These are phyloP conservation scores for Phyllostachys edulis DNA, from an alignment of 176 grass and related monocot species.

Conservation along the genomic window DNA sequence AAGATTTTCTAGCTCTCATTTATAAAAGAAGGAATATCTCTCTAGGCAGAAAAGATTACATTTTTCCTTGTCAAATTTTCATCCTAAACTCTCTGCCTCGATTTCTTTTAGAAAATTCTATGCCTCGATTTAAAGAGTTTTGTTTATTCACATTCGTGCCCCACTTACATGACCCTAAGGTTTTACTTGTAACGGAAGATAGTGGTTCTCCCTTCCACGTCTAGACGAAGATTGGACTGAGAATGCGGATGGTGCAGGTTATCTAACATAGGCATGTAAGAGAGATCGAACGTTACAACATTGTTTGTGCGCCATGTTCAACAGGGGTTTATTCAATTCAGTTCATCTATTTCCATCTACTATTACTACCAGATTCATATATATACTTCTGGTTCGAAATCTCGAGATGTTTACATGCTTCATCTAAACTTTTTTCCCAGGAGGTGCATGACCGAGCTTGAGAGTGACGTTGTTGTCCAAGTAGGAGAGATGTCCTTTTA, in stretches of 20 bases:
- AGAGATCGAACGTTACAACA: background rate
- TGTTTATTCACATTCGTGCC: background rate
- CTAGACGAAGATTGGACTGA: background rate
- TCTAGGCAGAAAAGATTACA: background rate
- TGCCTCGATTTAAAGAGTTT: background rate
- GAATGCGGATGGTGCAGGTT: background rate
- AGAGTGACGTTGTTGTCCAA: constrained; percentile 63
- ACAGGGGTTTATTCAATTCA: background rate
- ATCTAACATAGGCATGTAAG: background rate
- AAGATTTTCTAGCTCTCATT: background rate
- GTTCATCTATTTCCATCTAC: background rate
- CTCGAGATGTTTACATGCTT: background rate
- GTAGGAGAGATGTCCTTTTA: constrained; percentile 69
- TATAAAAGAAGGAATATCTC: background rate
- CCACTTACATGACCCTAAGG: background rate
- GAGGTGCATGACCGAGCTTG: constrained; percentile 60
- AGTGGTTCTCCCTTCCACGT: background rate
- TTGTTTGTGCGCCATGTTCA: background rate
- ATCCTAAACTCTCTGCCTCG: background rate
- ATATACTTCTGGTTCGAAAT: background rate
- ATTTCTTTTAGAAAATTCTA: background rate
- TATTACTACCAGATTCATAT: background rate
- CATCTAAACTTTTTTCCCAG: constrained; percentile 30
- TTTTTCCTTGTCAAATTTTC: background rate
- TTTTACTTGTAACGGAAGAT: background rate